These are phyloP conservation scores for Lyophyllum semitale DNA, from an alignment of 768 basidiomycete genomes.

Conservation along the genomic window DNA sequence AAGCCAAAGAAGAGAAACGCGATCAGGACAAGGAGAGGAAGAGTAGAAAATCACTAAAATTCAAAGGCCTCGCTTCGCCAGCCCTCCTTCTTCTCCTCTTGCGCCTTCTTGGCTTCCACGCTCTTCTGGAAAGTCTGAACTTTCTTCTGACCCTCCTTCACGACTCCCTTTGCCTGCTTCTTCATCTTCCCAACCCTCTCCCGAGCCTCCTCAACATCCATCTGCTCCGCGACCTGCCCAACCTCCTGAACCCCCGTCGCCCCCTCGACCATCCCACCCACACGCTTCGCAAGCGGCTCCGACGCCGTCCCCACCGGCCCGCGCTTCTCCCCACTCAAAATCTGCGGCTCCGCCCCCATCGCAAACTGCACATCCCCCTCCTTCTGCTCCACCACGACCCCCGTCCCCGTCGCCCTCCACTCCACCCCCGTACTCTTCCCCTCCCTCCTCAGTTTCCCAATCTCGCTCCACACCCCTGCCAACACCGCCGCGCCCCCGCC, in stretches of 20 bases:
- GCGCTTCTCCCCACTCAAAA: slow-evolving; percentile 64
- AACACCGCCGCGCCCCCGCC: slow-evolving; percentile 44
- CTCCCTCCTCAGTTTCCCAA: slow-evolving; percentile 55
- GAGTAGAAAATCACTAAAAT: slow-evolving; percentile 11
- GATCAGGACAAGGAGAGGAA: neutral
- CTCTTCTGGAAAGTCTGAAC: slow-evolving; percentile 45
- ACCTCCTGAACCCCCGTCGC: slow-evolving; percentile 29
- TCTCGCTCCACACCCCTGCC: slow-evolving; percentile 71
- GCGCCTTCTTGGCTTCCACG: slow-evolving; percentile 39
- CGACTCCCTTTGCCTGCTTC: slow-evolving; percentile 26
- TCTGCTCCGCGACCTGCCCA: slow-evolving; percentile 14
- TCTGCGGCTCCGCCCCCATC: slow-evolving; percentile 75
- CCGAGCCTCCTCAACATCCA: slow-evolving; percentile 15
- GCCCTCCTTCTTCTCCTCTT: slow-evolving; percentile 39
- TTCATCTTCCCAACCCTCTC: slow-evolving; percentile 27
- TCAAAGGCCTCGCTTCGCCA: slow-evolving; percentile 57
- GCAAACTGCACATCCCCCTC: slow-evolving; percentile 43
- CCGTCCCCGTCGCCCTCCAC: slow-evolving; percentile 63
- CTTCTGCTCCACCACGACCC: slow-evolving; percentile 56
- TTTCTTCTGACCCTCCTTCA: slow-evolving; percentile 33
- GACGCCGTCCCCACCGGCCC: slow-evolving; percentile 64
- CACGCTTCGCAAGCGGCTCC: slow-evolving; percentile 38
- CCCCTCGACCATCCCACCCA: slow-evolving; percentile 30
- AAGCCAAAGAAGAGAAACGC: neutral
- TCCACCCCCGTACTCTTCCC: slow-evolving; percentile 34